A percentile compares a stretch with the other conserved stretches of the same genome.
Evolutionary conservation across 1,284 basidiomycete genomes (phyloP).

Genomic region (Lentinula novae-zelandiae): DNA sequence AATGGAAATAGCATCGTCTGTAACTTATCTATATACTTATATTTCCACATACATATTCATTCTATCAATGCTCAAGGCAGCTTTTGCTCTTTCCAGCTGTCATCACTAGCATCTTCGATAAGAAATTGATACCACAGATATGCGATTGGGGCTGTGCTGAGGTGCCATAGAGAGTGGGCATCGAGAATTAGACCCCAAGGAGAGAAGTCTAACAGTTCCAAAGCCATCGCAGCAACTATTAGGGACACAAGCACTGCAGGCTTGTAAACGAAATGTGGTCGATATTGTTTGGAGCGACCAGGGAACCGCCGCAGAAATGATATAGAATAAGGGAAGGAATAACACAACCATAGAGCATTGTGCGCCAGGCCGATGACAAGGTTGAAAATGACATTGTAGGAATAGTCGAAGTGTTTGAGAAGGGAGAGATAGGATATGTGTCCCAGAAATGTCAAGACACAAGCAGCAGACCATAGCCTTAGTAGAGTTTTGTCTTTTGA

Average conservation of each 20-base stretch:
- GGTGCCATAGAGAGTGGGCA: slow-evolving; percentile 94
- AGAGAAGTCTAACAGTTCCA: slow-evolving; percentile 94
- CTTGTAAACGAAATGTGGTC: slow-evolving; percentile 50
- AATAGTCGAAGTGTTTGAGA: slow-evolving; percentile 86
- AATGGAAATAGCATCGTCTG: not conserved
- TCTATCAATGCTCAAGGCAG: not conserved
- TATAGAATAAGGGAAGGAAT: slow-evolving; percentile 53
- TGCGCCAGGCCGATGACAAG: slow-evolving; percentile 73
- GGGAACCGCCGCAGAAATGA: slow-evolving; percentile 52
- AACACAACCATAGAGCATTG: slow-evolving; percentile 84
- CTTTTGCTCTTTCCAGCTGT: slow-evolving; percentile 42
- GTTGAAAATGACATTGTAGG: slow-evolving; percentile 93
- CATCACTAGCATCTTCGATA: slow-evolving; percentile 62
- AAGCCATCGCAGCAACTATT: slow-evolving; percentile 72
- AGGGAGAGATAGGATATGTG: slow-evolving; percentile 80
- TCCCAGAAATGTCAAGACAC: slow-evolving; percentile 48
- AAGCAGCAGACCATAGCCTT: slow-evolving; percentile 41
- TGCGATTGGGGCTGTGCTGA: slow-evolving; percentile 80
- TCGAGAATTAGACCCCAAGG: slow-evolving; percentile 79
- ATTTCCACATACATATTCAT: not conserved
- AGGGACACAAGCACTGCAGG: slow-evolving; percentile 63
- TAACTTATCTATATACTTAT: not conserved
- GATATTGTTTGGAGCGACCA: slow-evolving; percentile 45
- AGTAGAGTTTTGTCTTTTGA: slow-evolving; percentile 9
- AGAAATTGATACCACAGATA: slow-evolving; percentile 85